Conservation (phyloP, 2,329 filamentous ascomycete genomes). For the Aspergillus caelatus region DNA sequence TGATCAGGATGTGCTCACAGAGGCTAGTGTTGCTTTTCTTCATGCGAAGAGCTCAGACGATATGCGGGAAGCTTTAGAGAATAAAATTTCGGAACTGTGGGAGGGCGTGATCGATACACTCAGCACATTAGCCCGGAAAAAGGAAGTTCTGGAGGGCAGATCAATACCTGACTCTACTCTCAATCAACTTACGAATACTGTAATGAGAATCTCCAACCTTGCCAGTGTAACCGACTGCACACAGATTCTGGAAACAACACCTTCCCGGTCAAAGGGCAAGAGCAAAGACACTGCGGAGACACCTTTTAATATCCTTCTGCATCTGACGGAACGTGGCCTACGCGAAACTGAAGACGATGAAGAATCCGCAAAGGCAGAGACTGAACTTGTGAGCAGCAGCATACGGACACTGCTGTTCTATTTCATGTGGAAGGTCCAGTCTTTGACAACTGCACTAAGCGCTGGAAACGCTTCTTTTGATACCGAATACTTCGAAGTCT, state of each 20-base stretch:
- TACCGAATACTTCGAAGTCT: conserved; percentile 66
- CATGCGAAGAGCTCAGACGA: conserved; percentile 87
- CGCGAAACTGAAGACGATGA: conserved; percentile 65
- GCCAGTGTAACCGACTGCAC: conserved; percentile 78
- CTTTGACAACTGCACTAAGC: conserved; percentile 58
- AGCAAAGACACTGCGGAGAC: conserved; percentile 43
- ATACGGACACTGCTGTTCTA: conserved; percentile 81
- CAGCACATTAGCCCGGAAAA: conserved; percentile 69
- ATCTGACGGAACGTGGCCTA: conserved; percentile 73
- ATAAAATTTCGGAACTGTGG: conserved; percentile 81
- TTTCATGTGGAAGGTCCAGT: conserved; percentile 88
- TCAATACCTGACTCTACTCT: conserved; percentile 68
- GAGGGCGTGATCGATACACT: conserved; percentile 78
- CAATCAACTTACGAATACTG: conserved; percentile 70
- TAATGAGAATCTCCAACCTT: conserved; percentile 79
- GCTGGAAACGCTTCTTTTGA: conserved; percentile 60
- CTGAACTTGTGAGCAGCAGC: conserved; percentile 74
- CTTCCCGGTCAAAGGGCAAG: conserved; percentile 38
- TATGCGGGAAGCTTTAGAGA: conserved; percentile 80
- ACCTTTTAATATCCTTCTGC: conserved; percentile 68
- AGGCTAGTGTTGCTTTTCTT: conserved; percentile 79
- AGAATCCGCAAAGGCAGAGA: conserved; percentile 75
- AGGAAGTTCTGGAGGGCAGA: conserved; percentile 71
- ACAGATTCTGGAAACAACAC: conserved; percentile 68
- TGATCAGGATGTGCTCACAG: conserved; percentile 79